These are phyloP conservation scores for Arthrinium phaeospermum DNA, from an alignment of 2,329 filamentous ascomycete species.

Conservation along the genomic window DNA sequence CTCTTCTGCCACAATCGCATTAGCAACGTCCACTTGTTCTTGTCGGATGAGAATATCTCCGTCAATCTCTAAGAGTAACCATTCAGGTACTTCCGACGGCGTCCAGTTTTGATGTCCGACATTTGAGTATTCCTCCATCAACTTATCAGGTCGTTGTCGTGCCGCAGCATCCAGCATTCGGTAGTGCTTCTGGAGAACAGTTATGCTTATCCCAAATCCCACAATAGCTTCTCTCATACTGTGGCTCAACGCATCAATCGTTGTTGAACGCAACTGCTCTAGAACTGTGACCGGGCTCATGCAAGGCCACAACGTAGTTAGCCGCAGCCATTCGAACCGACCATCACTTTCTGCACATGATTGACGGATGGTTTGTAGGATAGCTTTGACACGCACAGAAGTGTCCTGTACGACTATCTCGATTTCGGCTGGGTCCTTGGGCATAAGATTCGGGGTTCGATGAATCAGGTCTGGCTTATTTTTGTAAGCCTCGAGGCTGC, in stretches of 20 bases:
- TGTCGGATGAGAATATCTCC: conserved; percentile 65
- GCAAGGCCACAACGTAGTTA: conserved; percentile 41
- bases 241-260: conserved; percentile 40
- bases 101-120: conserved; percentile 64
- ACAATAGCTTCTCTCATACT: neutral
- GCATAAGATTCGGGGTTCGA: neutral
- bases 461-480: neutral
- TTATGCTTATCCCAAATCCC: conserved; percentile 49
- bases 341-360: neutral
- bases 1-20: conserved; percentile 60
- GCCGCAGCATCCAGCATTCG: conserved; percentile 43
- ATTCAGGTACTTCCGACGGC: conserved; percentile 60
- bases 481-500: neutral
- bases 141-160: conserved; percentile 30
- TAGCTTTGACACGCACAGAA: neutral
- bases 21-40: conserved; percentile 67
- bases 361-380: neutral
- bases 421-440: neutral
- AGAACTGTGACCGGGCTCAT: conserved; percentile 50
- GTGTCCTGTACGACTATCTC: neutral
- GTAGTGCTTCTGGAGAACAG: conserved; percentile 50
- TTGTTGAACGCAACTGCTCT: conserved; percentile 51
- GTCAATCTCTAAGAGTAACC: conserved; percentile 72
- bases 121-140: conserved; percentile 50
- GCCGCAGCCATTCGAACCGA: conserved; percentile 45